Percentiles rank a stretch among this genome's conserved stretches.
Evolutionary conservation across 352 stramenopile genomes (phyloP).

Genomic region (Phytophthora brassicae): DNA sequence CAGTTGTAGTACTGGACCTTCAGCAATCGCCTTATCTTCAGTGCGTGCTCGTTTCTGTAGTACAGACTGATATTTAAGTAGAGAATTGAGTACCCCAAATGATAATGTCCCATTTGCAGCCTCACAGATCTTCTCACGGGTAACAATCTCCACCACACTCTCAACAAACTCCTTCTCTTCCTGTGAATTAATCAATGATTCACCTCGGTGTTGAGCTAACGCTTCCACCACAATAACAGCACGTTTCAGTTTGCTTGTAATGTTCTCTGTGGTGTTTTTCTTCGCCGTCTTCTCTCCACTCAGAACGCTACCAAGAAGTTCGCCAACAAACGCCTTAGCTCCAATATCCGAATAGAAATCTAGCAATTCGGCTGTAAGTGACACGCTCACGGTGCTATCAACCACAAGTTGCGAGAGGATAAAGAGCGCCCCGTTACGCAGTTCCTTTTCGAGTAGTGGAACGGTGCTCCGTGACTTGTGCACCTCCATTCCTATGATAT

Average conservation of each 20-base stretch:
- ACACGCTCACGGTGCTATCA: constrained; percentile 15
- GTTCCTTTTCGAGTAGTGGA: constrained; percentile 10
- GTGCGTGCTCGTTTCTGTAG: constrained; percentile 17
- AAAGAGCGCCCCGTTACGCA: constrained; percentile 20
- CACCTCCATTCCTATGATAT: constrained; percentile 17
- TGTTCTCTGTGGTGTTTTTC: constrained; percentile 4
- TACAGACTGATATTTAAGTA: constrained; percentile 57
- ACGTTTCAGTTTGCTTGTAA: constrained; percentile 19
- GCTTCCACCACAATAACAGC: constrained; percentile 42
- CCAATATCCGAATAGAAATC: constrained; percentile 33
- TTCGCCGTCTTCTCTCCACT: not conserved
- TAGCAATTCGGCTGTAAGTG: constrained; percentile 35
- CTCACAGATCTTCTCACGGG: constrained; percentile 21
- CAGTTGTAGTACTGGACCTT: constrained; percentile 17
- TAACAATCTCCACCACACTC: constrained; percentile 27
- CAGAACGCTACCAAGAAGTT: constrained; percentile 34
- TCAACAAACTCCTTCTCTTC: constrained; percentile 41
- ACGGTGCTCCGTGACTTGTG: constrained; percentile 5
- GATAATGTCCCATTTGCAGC: constrained; percentile 20
- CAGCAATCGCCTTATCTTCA: constrained; percentile 5
- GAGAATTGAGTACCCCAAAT: constrained; percentile 48
- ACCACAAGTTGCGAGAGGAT: constrained; percentile 27
- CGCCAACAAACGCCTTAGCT: constrained; percentile 32
- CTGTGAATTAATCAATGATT: constrained; percentile 6
- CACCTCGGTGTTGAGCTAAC: constrained; percentile 25